These are phyloP conservation scores for Pestalotiopsis sp. DNA, from an alignment of 2,329 filamentous ascomycete genomes.

Conservation along the genomic window DNA sequence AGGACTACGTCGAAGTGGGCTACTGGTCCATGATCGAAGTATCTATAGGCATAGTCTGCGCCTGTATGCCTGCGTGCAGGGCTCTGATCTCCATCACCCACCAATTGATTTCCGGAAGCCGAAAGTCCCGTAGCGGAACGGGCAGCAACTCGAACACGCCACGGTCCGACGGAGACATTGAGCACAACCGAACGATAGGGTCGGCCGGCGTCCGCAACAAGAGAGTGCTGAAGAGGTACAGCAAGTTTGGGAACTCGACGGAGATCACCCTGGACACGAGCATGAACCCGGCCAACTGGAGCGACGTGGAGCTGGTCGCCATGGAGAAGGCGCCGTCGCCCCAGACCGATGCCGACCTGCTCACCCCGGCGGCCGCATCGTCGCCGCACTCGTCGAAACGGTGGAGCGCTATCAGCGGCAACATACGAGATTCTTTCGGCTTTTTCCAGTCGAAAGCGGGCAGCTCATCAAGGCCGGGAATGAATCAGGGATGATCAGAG, in stretches of 20 bases:
- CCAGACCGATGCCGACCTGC: background rate
- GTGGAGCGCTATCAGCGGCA: background rate
- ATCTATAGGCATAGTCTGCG: slow-evolving; percentile 23
- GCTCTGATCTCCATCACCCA: slow-evolving; percentile 13
- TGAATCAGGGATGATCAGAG: background rate
- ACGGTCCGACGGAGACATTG: background rate
- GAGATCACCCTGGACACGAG: slow-evolving; percentile 7
- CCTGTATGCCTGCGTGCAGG: slow-evolving; percentile 25
- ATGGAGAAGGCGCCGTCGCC: background rate
- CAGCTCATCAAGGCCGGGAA: background rate
- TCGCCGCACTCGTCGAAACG: background rate
- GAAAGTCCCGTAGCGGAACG: background rate
- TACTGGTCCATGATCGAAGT: slow-evolving; percentile 26
- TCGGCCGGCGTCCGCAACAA: background rate
- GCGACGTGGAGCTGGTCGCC: slow-evolving; percentile 10
- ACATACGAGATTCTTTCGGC: background rate
- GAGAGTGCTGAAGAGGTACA: background rate
- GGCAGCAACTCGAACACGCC: background rate
- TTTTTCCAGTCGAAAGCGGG: background rate
- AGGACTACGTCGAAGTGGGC: slow-evolving; percentile 18
- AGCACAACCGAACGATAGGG: background rate
- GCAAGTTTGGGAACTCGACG: background rate
- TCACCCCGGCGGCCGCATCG: background rate
- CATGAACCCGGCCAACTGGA: background rate
- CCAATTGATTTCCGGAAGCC: background rate